Evolutionary conservation across 2,329 filamentous ascomycete genomes (phyloP).

Genomic region (Aureobasidium sp.): DNA sequence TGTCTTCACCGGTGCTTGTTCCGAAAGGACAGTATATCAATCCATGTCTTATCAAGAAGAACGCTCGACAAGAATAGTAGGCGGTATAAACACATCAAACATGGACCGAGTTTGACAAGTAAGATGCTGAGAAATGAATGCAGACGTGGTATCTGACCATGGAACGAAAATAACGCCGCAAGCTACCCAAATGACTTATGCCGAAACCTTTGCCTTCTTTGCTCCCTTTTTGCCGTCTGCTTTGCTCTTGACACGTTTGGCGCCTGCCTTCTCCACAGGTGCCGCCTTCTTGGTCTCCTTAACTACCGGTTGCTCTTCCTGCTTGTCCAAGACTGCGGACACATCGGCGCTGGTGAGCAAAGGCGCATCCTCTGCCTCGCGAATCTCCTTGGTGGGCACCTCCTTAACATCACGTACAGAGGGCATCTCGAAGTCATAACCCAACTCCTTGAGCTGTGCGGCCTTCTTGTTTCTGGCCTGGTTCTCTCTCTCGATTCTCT

Average conservation of each 20-base stretch:
- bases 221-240: constrained; percentile 26
- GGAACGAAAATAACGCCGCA: constrained; percentile 3
- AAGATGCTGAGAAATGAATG: neutral
- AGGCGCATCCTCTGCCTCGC: constrained; percentile 24
- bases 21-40: too few relatives aligned
- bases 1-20: neutral
- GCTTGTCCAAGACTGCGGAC: constrained; percentile 24
- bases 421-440: constrained; percentile 74
- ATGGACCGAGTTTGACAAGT: neutral
- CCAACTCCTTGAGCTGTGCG: constrained; percentile 67
- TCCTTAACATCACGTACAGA: constrained; percentile 56
- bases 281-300: constrained; percentile 23
- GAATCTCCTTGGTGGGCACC: constrained; percentile 35
- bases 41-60: neutral
- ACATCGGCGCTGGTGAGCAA: constrained; percentile 23
- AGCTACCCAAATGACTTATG: neutral
- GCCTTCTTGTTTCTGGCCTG: constrained; percentile 59
- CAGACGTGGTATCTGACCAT: constrained; percentile 7
- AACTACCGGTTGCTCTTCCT: constrained; percentile 17
- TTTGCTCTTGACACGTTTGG: constrained; percentile 26
- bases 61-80: neutral
- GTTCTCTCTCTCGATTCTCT: constrained; percentile 65
- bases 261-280: constrained; percentile 16
- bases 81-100: too few relatives aligned
- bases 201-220: constrained; percentile 21